Evolutionary conservation across 2,329 filamentous ascomycete species (phyloP).

Genomic region (Talaromyces piceae): DNA sequence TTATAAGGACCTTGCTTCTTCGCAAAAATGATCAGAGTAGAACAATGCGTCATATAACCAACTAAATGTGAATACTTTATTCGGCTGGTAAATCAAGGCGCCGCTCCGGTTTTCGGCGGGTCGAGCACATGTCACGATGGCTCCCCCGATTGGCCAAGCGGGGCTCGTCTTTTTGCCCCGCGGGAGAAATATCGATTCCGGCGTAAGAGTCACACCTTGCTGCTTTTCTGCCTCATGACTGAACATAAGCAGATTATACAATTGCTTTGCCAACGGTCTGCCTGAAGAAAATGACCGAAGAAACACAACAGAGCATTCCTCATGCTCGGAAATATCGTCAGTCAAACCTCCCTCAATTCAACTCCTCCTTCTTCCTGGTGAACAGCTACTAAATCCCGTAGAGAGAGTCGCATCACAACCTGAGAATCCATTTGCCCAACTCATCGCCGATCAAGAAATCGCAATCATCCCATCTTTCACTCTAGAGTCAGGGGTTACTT

Average conservation of each 20-base stretch:
- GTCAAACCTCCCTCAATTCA: not conserved
- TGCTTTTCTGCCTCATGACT: constrained; percentile 30
- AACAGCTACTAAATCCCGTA: constrained; percentile 48
- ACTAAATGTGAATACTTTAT: no score
- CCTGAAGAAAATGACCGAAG: not conserved
- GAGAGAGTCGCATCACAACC: constrained; percentile 56
- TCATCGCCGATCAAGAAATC: constrained; percentile 84
- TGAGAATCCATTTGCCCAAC: constrained; percentile 80
- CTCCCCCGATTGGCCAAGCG: not conserved
- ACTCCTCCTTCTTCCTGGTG: not conserved
- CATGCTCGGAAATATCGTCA: constrained; percentile 10
- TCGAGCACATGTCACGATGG: not conserved
- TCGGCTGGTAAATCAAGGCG: constrained; percentile 39
- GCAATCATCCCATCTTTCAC: constrained; percentile 82
- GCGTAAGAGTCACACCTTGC: constrained; percentile 56
- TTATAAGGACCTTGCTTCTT: no score
- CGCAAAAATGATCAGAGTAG: no score
- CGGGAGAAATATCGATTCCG: constrained; percentile 26
- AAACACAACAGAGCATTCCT: not conserved
- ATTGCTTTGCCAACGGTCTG: no score
- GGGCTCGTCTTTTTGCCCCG: not conserved
- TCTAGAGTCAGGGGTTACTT: constrained; percentile 80
- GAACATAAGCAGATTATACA: no score
- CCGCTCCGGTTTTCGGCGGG: not conserved
- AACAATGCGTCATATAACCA: no score